Percentiles rank a stretch among this genome's conserved stretches.
Conservation (phyloP, 2,329 filamentous ascomycete genomes). For the Diaporthe amygdali region DNA sequence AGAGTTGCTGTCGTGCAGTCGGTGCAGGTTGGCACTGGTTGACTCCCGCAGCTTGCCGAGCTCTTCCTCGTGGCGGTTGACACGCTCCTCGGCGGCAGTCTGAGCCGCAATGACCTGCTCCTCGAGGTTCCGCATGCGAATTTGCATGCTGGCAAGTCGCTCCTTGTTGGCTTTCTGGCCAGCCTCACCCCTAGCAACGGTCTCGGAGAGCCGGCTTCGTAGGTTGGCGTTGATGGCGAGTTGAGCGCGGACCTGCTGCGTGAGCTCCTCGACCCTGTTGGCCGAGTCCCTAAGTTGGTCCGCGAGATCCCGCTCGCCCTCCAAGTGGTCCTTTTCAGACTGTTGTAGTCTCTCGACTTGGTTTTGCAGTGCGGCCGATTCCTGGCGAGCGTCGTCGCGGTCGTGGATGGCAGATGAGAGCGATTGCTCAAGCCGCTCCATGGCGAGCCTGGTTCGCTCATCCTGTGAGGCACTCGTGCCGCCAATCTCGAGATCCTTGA, state of each 20-base stretch:
- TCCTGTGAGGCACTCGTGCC: conserved; percentile 43
- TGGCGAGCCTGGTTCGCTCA: conserved; percentile 66
- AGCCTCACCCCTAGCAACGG: conserved; percentile 81
- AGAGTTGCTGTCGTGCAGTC: conserved; percentile 61
- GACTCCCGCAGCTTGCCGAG: conserved; percentile 76
- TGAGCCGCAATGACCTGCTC: conserved; percentile 85
- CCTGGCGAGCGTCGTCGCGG: conserved; percentile 72
- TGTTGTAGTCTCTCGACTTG: conserved; percentile 64
- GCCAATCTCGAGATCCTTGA: conserved; percentile 66
- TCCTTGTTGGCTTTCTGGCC: conserved; percentile 81
- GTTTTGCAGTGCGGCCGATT: conserved; percentile 65
- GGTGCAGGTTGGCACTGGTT: conserved; percentile 77
- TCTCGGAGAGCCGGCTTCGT: conserved; percentile 76
- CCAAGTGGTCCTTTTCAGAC: conserved; percentile 60
- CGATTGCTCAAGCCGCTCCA: conserved; percentile 69
- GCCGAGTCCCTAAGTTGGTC: conserved; percentile 76
- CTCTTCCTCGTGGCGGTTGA: conserved; percentile 86
- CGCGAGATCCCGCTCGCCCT: conserved; percentile 68
- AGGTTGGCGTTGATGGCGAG: conserved; percentile 78
- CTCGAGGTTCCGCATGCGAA: conserved; percentile 79
- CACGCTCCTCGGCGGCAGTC: conserved; percentile 82
- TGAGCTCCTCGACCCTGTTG: conserved; percentile 78
- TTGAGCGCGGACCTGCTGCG: conserved; percentile 79
- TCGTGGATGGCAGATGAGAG: conserved; percentile 74
- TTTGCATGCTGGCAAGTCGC: conserved; percentile 84